phyloP scores from a whole-genome alignment of 1,284 basidiomycete genomes.

The Trichosporon sp. region DNA sequence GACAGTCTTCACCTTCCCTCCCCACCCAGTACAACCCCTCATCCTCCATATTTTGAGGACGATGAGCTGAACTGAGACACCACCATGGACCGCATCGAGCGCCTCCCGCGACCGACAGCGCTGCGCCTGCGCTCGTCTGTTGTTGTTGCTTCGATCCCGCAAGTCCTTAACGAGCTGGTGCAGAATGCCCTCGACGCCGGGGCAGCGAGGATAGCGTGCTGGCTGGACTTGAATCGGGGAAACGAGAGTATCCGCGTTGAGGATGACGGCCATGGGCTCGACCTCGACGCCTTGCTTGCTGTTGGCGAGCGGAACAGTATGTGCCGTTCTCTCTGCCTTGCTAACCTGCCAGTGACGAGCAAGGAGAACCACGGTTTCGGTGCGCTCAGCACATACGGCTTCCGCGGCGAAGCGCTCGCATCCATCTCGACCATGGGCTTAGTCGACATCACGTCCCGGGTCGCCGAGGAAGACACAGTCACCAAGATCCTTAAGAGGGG shows the following conservation, averaged over 20 bases:
- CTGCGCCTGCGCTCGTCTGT: constrained; percentile 70
- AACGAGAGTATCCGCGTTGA: constrained; percentile 67
- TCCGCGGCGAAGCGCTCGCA: constrained; percentile 86
- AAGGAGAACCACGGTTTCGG: constrained; percentile 33
- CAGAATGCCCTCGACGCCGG: constrained; percentile 71
- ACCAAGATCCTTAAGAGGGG: constrained; percentile 68
- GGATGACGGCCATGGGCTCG: constrained; percentile 79
- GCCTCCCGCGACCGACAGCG: constrained; percentile 25
- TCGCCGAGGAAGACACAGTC: constrained; percentile 65
- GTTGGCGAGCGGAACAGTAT: constrained; percentile 70
- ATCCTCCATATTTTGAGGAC: too few species aligned
- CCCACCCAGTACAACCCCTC: not conserved
- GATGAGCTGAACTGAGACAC: not conserved
- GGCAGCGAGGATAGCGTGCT: constrained; percentile 50
- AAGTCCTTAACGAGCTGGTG: constrained; percentile 76
- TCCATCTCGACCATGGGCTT: constrained; percentile 72
- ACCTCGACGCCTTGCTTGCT: constrained; percentile 62
- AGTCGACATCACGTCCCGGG: constrained; percentile 68
- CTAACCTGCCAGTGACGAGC: constrained; percentile 25
- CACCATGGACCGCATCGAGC: constrained; percentile 23
- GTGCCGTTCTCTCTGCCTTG: constrained; percentile 36
- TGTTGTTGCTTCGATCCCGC: constrained; percentile 75
- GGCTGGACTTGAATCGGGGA: constrained; percentile 64
- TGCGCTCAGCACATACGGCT: constrained; percentile 68
- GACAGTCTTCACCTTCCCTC: not conserved